phyloP scores from a whole-genome alignment of 768 basidiomycete species.

The Kwoniella botswanensis region DNA sequence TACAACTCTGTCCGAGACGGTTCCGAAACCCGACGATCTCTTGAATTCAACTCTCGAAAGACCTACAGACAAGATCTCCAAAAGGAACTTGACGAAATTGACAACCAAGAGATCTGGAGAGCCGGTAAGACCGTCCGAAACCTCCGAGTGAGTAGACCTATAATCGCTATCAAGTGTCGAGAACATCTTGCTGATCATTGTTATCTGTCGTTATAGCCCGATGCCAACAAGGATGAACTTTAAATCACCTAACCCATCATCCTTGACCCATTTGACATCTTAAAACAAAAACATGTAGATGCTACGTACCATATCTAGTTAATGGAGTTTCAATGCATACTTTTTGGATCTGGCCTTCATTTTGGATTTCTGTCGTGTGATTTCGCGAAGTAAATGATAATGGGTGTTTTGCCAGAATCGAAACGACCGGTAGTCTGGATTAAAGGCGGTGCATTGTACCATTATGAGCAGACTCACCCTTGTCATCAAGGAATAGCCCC shows the following conservation, averaged over 20 bases:
- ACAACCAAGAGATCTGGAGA: constrained; percentile 98
- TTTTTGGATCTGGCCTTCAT: background rate
- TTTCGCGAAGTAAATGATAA: background rate
- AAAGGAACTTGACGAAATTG: constrained; percentile 89
- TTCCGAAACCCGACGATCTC: constrained; percentile 93
- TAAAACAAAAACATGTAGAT: constrained; percentile 4
- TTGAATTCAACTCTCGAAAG: constrained; percentile 90
- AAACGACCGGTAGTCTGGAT: no score
- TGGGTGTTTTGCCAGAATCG: background rate
- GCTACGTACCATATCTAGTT: background rate
- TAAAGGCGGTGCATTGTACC: no score
- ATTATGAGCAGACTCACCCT: no score
- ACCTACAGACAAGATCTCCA: constrained; percentile 93
- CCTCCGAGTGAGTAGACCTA: constrained; percentile 59
- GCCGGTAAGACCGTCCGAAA: constrained; percentile 93
- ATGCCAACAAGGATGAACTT: constrained; percentile 53
- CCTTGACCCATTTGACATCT: background rate
- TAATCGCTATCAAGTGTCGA: background rate
- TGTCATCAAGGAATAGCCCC: no score
- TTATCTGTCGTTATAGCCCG: constrained; percentile 32
- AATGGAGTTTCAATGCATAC: background rate
- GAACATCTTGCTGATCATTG: constrained; percentile 1
- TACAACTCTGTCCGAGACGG: constrained; percentile 95
- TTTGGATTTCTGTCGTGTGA: background rate
- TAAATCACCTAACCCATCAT: constrained; percentile 25